Conservation (phyloP, 257 asterid species). For the Ajuga chamaepitys region DNA sequence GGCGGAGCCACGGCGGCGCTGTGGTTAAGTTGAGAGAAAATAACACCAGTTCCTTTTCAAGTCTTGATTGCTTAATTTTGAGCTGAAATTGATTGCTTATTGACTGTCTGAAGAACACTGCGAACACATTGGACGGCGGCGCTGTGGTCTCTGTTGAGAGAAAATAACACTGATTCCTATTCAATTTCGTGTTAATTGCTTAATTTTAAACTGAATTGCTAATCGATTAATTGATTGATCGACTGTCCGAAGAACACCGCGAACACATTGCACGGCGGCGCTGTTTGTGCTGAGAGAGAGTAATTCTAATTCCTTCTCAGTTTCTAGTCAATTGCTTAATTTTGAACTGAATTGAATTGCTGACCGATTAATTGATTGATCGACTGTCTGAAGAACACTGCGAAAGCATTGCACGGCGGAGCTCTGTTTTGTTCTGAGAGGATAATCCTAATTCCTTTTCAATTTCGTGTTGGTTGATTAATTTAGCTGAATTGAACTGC, state of each 20-base stretch:
- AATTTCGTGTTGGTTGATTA: background rate
- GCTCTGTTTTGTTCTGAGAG: constrained; percentile 33
- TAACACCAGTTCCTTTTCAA: background rate
- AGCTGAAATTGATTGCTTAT: background rate
- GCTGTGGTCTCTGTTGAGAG: constrained; percentile 42
- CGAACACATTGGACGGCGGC: constrained; percentile 55
- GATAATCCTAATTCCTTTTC: background rate
- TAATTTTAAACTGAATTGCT: no score
- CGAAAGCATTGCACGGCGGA: no score
- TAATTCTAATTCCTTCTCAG: no score
- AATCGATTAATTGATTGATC: no score
- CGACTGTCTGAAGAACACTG: constrained; percentile 36
- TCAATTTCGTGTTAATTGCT: background rate
- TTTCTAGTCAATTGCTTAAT: no score
- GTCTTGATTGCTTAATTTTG: background rate
- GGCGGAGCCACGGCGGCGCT: no score
- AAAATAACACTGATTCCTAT: background rate
- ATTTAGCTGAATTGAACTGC: background rate
- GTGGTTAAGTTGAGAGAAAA: constrained; percentile 33
- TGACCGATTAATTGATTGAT: no score
- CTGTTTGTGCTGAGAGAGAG: constrained; percentile 29
- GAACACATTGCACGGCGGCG: no score
- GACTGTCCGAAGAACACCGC: no score
- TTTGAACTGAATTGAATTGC: no score
- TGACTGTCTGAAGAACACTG: constrained; percentile 37